Conservation (phyloP, 2,329 filamentous ascomycete genomes). For the Xylariaceae sp. region DNA sequence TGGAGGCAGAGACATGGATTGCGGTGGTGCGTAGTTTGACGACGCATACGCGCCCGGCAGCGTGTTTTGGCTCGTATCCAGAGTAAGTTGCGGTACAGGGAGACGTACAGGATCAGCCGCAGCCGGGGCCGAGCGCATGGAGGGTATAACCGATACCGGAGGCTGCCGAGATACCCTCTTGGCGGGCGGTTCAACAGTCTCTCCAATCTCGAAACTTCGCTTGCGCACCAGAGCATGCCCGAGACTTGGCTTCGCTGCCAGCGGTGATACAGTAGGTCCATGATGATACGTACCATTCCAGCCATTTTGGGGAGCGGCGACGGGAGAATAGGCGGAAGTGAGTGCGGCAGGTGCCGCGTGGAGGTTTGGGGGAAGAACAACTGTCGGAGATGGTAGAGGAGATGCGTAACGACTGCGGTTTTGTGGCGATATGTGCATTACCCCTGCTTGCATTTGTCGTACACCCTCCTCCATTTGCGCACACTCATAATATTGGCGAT, state of each 20-base stretch:
- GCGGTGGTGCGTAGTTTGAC: slow-evolving; percentile 37
- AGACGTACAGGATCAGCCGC: slow-evolving; percentile 45
- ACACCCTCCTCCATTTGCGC: slow-evolving; percentile 44
- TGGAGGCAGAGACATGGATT: slow-evolving; percentile 56
- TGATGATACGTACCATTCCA: slow-evolving; percentile 39
- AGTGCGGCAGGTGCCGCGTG: slow-evolving; percentile 34
- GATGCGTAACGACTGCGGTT: slow-evolving; percentile 38
- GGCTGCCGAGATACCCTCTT: slow-evolving; percentile 44
- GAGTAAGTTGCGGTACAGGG: slow-evolving; percentile 67
- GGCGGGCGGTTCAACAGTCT: slow-evolving; percentile 49
- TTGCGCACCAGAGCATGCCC: slow-evolving; percentile 43
- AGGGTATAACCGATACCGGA: slow-evolving; percentile 20
- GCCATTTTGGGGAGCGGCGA: slow-evolving; percentile 27
- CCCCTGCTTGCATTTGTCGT: slow-evolving; percentile 29
- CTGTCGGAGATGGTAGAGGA: slow-evolving; percentile 49
- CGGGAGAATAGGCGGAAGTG: slow-evolving; percentile 40
- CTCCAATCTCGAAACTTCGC: slow-evolving; percentile 46
- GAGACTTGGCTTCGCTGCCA: slow-evolving; percentile 44
- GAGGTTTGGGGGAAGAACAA: slow-evolving; percentile 30
- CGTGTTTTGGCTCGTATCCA: slow-evolving; percentile 47
- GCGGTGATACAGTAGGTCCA: slow-evolving; percentile 42
- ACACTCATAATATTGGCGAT: slow-evolving; percentile 76
- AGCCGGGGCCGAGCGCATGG: slow-evolving; percentile 20
- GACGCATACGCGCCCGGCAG: slow-evolving; percentile 27
- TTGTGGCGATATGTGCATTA: slow-evolving; percentile 40